Conservation (phyloP, 225 moss, liverwort and hornwort genomes). For the Neckera pumila region DNA sequence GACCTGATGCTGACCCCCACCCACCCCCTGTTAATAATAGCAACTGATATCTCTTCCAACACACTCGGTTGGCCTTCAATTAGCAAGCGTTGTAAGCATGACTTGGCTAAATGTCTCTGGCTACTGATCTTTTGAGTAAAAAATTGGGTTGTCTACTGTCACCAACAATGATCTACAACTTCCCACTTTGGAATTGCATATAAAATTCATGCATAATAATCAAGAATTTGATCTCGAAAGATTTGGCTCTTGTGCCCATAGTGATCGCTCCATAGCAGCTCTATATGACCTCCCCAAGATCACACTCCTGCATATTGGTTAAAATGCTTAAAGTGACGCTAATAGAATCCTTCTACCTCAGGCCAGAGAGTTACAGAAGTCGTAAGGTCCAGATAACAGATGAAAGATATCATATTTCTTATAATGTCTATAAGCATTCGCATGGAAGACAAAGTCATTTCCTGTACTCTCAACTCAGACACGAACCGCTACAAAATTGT, state of each 20-base stretch:
- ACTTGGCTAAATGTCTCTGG: neutral
- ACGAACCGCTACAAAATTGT: constrained; percentile 35
- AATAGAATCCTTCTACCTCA: neutral
- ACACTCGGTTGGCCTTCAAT: neutral
- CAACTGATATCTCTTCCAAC: neutral
- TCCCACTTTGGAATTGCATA: neutral
- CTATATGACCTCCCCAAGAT: neutral
- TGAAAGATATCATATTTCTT: neutral
- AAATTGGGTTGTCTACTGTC: neutral
- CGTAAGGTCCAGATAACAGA: neutral
- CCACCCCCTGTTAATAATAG: neutral
- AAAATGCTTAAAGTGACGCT: neutral
- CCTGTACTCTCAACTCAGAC: constrained; percentile 16
- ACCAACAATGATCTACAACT: neutral
- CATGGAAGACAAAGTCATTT: constrained; percentile 7
- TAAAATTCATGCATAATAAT: neutral
- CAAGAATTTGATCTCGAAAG: neutral
- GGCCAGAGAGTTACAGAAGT: neutral
- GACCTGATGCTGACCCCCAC: neutral
- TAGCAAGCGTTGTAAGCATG: neutral
- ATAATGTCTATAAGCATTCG: neutral
- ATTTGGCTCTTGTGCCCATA: neutral
- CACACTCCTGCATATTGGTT: neutral
- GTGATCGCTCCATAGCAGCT: neutral
- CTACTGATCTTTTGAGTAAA: neutral